Base-by-base conservation (phyloP, 768 basidiomycete species). In the Agrocybe praecox region DNA sequence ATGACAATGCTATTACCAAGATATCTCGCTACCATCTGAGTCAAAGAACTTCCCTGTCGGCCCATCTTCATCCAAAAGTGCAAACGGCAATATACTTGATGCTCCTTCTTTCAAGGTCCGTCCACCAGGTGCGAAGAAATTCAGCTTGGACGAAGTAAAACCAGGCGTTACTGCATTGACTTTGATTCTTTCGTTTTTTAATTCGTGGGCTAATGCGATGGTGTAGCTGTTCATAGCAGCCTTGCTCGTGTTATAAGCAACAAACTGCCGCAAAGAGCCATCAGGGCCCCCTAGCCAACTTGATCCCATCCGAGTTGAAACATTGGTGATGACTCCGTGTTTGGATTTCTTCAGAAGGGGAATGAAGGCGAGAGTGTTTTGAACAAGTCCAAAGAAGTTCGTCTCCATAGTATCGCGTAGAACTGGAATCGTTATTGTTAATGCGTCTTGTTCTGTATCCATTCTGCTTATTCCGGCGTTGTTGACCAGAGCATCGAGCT, bases 181-280 rank as follows among this genome's bases (percentile, higher is more conserved):
- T 56, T 82, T 81, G 60, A 89, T 84, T 19, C 67, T 67, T 53
- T 77, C 73, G 17, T 67, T 61, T 2, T 76, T 78, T 72, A 89
- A 78, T 67, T 89, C 87, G 15, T 82, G 78, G 1, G 88, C 85
- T 18, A 90, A 73, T 1, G 80, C 81, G 55, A 83, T 84, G 0
- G 79, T 73, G 49, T 89, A 81, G 40, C 80, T 80, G 46, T 86
- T 84, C 0, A 83, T 83, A 10, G 89, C 89, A 0, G 83, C 87
- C 72, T 90, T 90, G 57, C 83, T 86, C 2, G 87, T 84, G 62
- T 89, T 89, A 65, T 89, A 90, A 4, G 78, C 79, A 17, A 75
- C 72, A 14, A 71, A 40, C n/a, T 40, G 52, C 59, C 78, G 75
- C 12, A 74, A 53, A 22, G 42, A 14, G 1, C 69, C 62, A 19